These are phyloP conservation scores for Aspergillus fructus DNA, from an alignment of 2,329 filamentous ascomycete species.

Conservation along the genomic window DNA sequence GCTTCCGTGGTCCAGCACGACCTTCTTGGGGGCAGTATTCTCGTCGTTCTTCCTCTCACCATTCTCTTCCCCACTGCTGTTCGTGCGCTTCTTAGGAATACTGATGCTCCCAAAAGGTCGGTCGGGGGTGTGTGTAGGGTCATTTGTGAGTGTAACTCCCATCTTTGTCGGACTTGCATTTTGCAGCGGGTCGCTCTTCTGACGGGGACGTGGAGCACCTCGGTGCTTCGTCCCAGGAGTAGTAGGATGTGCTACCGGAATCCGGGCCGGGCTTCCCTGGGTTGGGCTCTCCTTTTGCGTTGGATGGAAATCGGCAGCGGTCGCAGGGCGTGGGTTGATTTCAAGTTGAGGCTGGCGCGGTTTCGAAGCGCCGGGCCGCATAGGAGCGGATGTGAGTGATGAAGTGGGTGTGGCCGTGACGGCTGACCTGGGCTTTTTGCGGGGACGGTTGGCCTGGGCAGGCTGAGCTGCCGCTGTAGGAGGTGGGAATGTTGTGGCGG, in stretches of 20 bases:
- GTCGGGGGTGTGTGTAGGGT: slow-evolving; percentile 29
- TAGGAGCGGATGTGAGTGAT: slow-evolving; percentile 59
- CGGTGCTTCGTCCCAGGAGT: slow-evolving; percentile 30
- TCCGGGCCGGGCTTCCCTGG: slow-evolving; percentile 22
- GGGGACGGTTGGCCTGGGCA: slow-evolving; percentile 40
- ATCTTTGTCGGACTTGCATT: slow-evolving; percentile 29
- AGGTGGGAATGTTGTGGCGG: slow-evolving; percentile 46
- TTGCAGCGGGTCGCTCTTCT: slow-evolving; percentile 30
- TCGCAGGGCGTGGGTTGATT: slow-evolving; percentile 32
- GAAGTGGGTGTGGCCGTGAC: slow-evolving; percentile 38
- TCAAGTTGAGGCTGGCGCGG: slow-evolving; percentile 34
- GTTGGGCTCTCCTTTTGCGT: slow-evolving; percentile 29
- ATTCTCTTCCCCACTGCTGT: neutral
- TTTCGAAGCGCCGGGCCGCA: slow-evolving; percentile 46
- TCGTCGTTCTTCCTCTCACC: neutral
- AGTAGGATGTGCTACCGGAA: slow-evolving; percentile 22
- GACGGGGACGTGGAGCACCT: slow-evolving; percentile 30
- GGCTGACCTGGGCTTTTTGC: slow-evolving; percentile 29
- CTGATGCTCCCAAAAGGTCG: slow-evolving; percentile 12
- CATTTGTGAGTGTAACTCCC: slow-evolving; percentile 34
- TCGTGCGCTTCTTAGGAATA: neutral
- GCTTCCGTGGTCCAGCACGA: neutral
- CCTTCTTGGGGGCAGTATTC: neutral
- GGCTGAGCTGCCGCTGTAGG: slow-evolving; percentile 60
- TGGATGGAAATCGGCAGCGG: slow-evolving; percentile 51